phyloP scores from a whole-genome alignment of 108 stramenopile genomes.

The Skeletonema menzelii region DNA sequence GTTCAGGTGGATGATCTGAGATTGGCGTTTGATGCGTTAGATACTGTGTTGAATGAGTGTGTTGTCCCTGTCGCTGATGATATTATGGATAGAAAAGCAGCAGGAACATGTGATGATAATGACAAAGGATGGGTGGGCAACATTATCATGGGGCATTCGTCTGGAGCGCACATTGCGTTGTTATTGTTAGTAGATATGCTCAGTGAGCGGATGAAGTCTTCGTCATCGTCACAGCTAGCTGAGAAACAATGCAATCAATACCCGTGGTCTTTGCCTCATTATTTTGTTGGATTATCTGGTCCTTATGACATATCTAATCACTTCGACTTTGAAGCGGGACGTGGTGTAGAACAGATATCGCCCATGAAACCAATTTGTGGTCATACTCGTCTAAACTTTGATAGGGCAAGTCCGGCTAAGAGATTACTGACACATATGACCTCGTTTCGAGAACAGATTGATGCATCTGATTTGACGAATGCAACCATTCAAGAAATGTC shows the following conservation, averaged over 20 bases:
- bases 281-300: conserved; percentile 72
- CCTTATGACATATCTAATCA: conserved; percentile 81
- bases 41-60: background rate
- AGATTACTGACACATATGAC: conserved; percentile 27
- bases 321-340: conserved; percentile 84
- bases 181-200: conserved; percentile 57
- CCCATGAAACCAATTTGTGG: conserved; percentile 81
- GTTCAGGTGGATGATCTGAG: conserved; percentile 65
- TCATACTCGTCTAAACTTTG: conserved; percentile 57
- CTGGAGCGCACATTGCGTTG: conserved; percentile 80
- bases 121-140: conserved; percentile 42
- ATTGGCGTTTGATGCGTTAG: conserved; percentile 21
- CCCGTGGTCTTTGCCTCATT: conserved; percentile 17
- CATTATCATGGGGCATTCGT: conserved; percentile 71
- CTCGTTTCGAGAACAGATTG: conserved; percentile 11
- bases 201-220: conserved; percentile 9
- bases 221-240: background rate
- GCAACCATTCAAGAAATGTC: conserved; percentile 20
- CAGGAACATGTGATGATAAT: background rate
- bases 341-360: conserved; percentile 82
- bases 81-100: conserved; percentile 28
- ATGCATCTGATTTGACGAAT: background rate
- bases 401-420: conserved; percentile 52
- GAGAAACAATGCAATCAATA: background rate
- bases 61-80: conserved; percentile 25